A percentile compares a stretch with the other conserved stretches of the same genome.
These are phyloP conservation scores for Metschnikowia shivogae DNA, from an alignment of 805 yeast species.

Conservation along the genomic window DNA sequence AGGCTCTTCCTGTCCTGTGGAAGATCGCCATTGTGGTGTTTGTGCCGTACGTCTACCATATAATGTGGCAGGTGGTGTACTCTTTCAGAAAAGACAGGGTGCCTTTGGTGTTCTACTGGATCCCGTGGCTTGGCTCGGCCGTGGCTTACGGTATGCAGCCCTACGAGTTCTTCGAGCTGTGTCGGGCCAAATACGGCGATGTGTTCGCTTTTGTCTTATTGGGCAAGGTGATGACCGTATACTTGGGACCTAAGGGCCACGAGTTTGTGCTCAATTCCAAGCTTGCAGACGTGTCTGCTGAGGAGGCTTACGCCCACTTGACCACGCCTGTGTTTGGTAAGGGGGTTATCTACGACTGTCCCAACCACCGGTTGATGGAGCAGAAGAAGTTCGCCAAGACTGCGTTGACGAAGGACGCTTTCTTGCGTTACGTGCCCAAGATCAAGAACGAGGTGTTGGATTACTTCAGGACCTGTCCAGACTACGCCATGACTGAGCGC, in stretches of 20 bases:
- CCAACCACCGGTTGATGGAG: conserved; percentile 92
- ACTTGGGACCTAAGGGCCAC: conserved; percentile 95
- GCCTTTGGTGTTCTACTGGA: conserved; percentile 86
- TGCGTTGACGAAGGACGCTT: conserved; percentile 82
- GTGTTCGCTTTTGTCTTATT: conserved; percentile 84
- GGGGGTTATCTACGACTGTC: conserved; percentile 96
- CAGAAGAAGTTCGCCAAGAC: conserved; percentile 95
- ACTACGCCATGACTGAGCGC: conserved; percentile 40
- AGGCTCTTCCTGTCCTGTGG: conserved; percentile 23
- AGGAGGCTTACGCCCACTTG: conserved; percentile 90
- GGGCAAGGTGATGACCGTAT: conserved; percentile 93
- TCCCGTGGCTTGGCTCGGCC: conserved; percentile 96
- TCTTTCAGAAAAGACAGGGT: conserved; percentile 77
- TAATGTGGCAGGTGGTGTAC: conserved; percentile 63
- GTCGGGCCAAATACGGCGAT: conserved; percentile 85
- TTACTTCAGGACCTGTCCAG: conserved; percentile 54
- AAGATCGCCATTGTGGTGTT: conserved; percentile 33
- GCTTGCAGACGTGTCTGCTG: conserved; percentile 87
- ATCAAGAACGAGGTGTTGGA: conserved; percentile 72
- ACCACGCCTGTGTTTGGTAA: conserved; percentile 99
- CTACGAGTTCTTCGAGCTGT: conserved; percentile 76
- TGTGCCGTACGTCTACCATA: conserved; percentile 61
- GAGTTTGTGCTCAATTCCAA: conserved; percentile 93
- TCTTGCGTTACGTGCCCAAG: conserved; percentile 80
- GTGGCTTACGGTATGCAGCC: conserved; percentile 89